Conservation (phyloP, 345 rosid species). For the Microthlaspi erraticum region DNA sequence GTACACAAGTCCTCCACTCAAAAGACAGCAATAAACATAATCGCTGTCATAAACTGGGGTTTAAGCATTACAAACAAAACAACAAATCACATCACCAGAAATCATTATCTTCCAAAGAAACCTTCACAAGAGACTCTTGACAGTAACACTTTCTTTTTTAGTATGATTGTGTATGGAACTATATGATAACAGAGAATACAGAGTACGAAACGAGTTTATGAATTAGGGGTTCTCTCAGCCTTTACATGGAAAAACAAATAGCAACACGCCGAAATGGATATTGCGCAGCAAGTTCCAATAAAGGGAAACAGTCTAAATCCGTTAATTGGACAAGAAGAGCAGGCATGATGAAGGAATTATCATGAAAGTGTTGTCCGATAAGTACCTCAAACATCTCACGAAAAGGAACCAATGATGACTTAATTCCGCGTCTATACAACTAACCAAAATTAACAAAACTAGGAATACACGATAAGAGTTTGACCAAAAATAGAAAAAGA, state of each 20-base stretch:
- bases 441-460: constrained; percentile 19
- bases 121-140: constrained; percentile 26
- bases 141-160: constrained; percentile 24
- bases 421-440: constrained; percentile 3
- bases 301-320: constrained; percentile 13
- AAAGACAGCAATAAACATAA: constrained; percentile 25
- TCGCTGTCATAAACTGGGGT: constrained; percentile 20
- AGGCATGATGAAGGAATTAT: constrained; percentile 28
- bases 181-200: constrained; percentile 24
- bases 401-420: background rate
- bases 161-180: constrained; percentile 15
- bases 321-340: constrained; percentile 19
- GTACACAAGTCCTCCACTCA: constrained; percentile 25
- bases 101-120: background rate
- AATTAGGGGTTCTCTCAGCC: constrained; percentile 11
- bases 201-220: constrained; percentile 6
- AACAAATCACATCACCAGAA: constrained; percentile 37
- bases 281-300: constrained; percentile 18
- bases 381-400: constrained; percentile 24
- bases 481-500: too few relatives aligned
- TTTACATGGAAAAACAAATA: constrained; percentile 28
- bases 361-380: constrained; percentile 24
- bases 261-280: constrained; percentile 29
- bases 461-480: too few relatives aligned
- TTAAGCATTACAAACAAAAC: constrained; percentile 37